Conservation (phyloP, 805 yeast genomes). For the Wickerhamomyces ciferrii region DNA sequence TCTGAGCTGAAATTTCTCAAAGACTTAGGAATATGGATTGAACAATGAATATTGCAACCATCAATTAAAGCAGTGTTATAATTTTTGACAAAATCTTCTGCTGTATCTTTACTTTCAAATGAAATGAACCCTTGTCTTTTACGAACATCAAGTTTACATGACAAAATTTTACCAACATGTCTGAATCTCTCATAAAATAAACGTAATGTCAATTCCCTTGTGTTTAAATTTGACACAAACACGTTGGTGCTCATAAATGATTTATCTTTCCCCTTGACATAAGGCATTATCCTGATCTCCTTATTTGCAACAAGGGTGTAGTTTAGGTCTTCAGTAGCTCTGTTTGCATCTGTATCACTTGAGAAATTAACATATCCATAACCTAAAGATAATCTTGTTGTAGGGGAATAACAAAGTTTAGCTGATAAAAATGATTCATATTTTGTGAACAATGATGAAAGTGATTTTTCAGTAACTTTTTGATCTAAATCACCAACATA, state of each 20-base stretch:
- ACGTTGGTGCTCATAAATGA: constrained; percentile 41
- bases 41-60: constrained; percentile 30
- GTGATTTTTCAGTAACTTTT: constrained; percentile 41
- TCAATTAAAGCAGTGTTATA: constrained; percentile 23
- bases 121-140: constrained; percentile 37
- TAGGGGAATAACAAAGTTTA: constrained; percentile 53
- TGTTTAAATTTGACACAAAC: constrained; percentile 38
- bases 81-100: constrained; percentile 27
- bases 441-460: constrained; percentile 37
- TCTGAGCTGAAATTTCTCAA: constrained; percentile 2
- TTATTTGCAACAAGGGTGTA: constrained; percentile 33
- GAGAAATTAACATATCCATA: constrained; percentile 70
- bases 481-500: constrained; percentile 62
- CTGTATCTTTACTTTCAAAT: constrained; percentile 27
- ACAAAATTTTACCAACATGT: constrained; percentile 37
- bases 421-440: constrained; percentile 47
- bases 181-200: constrained; percentile 45
- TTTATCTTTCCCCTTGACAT: constrained; percentile 40
- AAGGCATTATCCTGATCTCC: constrained; percentile 53
- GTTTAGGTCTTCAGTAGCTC: constrained; percentile 54
- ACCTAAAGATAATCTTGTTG: constrained; percentile 53
- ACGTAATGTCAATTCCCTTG: constrained; percentile 30
- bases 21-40: constrained; percentile 32
- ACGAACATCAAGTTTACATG: constrained; percentile 32
- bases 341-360: constrained; percentile 42